Percentiles rank a stretch among this genome's conserved stretches.
Conservation (phyloP, 169 alveolate species). For the Eimeria nieschulzi region DNA sequence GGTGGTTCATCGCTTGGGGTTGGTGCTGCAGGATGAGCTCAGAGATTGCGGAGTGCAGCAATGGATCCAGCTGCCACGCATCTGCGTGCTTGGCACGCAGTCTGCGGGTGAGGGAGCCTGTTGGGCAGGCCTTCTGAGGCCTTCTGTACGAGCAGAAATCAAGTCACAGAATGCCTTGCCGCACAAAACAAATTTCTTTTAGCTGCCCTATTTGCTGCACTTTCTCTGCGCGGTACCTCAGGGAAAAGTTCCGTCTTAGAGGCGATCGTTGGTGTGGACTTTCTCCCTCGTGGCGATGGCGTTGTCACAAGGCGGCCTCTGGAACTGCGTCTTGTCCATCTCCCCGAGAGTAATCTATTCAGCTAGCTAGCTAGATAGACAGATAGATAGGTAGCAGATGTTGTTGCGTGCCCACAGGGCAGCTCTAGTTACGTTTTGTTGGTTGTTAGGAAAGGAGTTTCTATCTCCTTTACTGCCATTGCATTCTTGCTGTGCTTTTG, state of each 20-base stretch:
- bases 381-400: not conserved
- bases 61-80: conserved; percentile 87
- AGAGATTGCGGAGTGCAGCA: conserved; percentile 94
- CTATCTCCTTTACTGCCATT: too few species aligned
- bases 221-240: not conserved
- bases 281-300: conserved; percentile 98
- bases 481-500: too few species aligned
- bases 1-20: too few species aligned
- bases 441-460: too few species aligned
- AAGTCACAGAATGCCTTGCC: not conserved
- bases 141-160: not conserved
- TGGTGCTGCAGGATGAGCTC: conserved; percentile 85
- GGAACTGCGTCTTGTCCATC: conserved; percentile 94
- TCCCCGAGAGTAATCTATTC: conserved; percentile 81
- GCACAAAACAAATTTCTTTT: not conserved
- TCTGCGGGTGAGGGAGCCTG: conserved; percentile 33
- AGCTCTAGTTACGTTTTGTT: too few species aligned
- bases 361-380: not conserved
- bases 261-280: conserved; percentile 97
- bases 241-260: conserved; percentile 96
- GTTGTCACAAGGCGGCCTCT: conserved; percentile 98
- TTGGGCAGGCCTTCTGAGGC: not conserved
- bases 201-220: not conserved
- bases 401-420: too few species aligned
- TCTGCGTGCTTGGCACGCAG: conserved; percentile 73